Evolutionary conservation across 106 monocot species (phyloP), one percentile per base, ranked within the genome.

Genomic region (Acorus calamus): DNA sequence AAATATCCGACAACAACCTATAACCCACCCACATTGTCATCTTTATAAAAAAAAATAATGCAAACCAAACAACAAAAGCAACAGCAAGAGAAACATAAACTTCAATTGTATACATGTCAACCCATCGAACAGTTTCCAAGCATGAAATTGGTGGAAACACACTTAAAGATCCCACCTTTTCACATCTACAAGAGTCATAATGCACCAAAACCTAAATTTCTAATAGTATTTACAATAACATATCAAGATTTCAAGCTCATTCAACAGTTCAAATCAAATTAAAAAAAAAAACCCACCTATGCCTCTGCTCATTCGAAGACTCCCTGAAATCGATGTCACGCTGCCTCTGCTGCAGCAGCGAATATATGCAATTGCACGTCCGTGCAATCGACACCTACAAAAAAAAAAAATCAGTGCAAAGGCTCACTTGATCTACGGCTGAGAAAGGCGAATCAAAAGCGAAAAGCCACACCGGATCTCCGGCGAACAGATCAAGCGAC

Each of bases 331-430:
- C 98, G 47, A 88, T 79, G 46, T 98, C 92, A 43, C 92, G 73
- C 63, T 92, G 98, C 64, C 98, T 64, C 70, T 92, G 92, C 69
- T 92, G 98, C 9, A 98, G 83, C 67, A 98, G 67, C 42, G 88
- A 72, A 52, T 92, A 86, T n/a, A 98, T 75, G 64, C 98, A 98
- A 65, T 98, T 98, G 73, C 98, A 98, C 5, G 98, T 98, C 73
- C 98, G 78, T 11, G 98, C 92, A 55, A 98, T 79, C 6, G 91
- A 98, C 47, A 98, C 92, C 98, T 98, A 2, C 6, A 5, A 52
- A 47, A 47, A 3, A 47, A 12, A 67, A 8, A 55, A 66, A 41
- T 28, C 28, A 28, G 28, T 28, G 28, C 28, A 28, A 28, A 28
- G 28, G 28, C 28, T 28, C 28, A 28, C 28, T 28, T 28, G 28